Percentiles rank a stretch among this genome's conserved stretches.
phyloP scores from a whole-genome alignment of 352 stramenopile genomes.

The Phytophthora constricta region DNA sequence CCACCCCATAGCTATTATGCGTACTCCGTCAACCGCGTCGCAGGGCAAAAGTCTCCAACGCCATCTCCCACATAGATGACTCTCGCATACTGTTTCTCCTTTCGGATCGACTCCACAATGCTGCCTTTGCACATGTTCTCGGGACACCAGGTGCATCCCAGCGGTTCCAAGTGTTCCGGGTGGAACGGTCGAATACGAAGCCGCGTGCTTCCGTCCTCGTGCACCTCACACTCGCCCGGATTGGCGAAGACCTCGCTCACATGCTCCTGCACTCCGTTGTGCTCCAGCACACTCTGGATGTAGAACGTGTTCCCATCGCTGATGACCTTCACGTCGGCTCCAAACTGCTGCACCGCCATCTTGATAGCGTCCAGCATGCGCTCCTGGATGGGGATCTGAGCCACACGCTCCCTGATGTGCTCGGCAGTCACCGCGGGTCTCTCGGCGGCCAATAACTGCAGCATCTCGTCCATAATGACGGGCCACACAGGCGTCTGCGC shows the following conservation, averaged over 20 bases:
- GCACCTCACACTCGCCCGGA: conserved; percentile 22
- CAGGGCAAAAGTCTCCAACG: conserved; percentile 58
- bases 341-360: conserved; percentile 38
- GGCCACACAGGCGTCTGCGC: conserved; percentile 6
- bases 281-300: conserved; percentile 53
- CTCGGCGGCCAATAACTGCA: conserved; percentile 33
- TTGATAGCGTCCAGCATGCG: conserved; percentile 57
- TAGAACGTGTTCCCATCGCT: conserved; percentile 59
- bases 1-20: no score
- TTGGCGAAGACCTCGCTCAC: conserved; percentile 53
- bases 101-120: conserved; percentile 47
- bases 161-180: conserved; percentile 26
- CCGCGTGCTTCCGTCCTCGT: conserved; percentile 20
- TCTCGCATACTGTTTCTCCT: conserved; percentile 35
- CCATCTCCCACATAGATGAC: conserved; percentile 69
- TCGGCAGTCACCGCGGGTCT: conserved; percentile 28
- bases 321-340: conserved; percentile 47
- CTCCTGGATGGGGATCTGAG: conserved; percentile 24
- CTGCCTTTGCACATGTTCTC: conserved; percentile 71
- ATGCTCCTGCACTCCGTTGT: conserved; percentile 30
- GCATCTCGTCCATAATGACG: conserved; percentile 37
- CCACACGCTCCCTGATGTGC: conserved; percentile 40
- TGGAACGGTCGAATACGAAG: conserved; percentile 53
- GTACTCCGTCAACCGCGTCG: conserved; percentile 8
- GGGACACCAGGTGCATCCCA: conserved; percentile 54